Evolutionary conservation across 495 filamentous ascomycete genomes (phyloP).

Genomic region (Penicillium coffeae): DNA sequence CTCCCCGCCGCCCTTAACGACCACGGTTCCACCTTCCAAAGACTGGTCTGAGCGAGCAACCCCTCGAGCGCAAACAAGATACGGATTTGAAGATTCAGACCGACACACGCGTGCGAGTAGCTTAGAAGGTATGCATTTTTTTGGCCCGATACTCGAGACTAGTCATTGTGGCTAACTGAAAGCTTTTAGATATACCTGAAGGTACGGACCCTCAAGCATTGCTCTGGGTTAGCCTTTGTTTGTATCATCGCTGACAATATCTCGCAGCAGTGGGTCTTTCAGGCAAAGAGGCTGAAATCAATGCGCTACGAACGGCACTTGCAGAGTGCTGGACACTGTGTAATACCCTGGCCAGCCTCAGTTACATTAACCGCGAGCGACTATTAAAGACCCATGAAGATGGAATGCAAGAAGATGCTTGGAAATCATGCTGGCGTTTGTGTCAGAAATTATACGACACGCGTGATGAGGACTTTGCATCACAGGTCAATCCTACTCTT

Average conservation of each 20-base stretch:
- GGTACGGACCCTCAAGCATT: constrained; percentile 12
- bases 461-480: constrained; percentile 64
- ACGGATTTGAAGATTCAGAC: constrained; percentile 61
- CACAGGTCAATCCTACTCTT: constrained; percentile 71
- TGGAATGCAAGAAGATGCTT: constrained; percentile 76
- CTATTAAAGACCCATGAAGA: constrained; percentile 66
- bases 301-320: constrained; percentile 68
- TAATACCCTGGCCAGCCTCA: constrained; percentile 82
- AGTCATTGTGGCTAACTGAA: no score
- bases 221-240: no score
- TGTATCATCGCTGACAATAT: constrained; percentile 10
- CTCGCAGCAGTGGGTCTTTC: constrained; percentile 30
- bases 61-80: constrained; percentile 75
- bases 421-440: constrained; percentile 88
- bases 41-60: constrained; percentile 69
- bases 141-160: neutral
- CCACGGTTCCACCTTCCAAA: constrained; percentile 59
- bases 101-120: constrained; percentile 51
- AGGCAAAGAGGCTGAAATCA: constrained; percentile 61
- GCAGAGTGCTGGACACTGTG: constrained; percentile 93
- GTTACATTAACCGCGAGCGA: constrained; percentile 75
- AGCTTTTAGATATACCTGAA: constrained; percentile 45
- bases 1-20: constrained; percentile 65
- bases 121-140: constrained; percentile 61
- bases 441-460: constrained; percentile 85